Percentiles rank a stretch among this genome's conserved stretches.
Conservation (phyloP, 2,329 filamentous ascomycete species). For the Mycosphaerelloides madeirae region DNA sequence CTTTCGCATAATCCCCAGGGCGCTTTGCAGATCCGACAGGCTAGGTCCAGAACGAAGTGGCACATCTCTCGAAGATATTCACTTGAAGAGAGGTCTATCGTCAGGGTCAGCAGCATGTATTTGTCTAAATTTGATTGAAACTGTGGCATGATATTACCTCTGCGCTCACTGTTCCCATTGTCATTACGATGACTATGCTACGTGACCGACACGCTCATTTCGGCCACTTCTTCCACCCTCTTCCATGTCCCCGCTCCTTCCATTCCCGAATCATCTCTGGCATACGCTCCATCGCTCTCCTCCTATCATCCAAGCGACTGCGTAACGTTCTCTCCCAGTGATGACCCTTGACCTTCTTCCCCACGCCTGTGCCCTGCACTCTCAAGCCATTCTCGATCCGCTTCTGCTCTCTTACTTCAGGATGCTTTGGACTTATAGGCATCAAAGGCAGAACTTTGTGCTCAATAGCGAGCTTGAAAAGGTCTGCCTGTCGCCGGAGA, state of each 20-base stretch:
- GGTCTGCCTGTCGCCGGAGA: conserved; percentile 79
- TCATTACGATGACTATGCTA: too few species aligned
- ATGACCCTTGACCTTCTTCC: conserved; percentile 92
- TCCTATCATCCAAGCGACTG: conserved; percentile 77
- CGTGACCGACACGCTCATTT: conserved; percentile 35
- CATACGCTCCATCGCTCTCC: conserved; percentile 92
- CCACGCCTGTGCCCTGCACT: conserved; percentile 83
- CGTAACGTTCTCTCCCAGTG: conserved; percentile 83
- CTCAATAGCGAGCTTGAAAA: conserved; percentile 77
- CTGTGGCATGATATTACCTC: too few species aligned
- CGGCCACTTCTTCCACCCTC: conserved; percentile 71
- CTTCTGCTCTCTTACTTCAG: conserved; percentile 62
- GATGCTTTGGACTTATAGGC: conserved; percentile 32
- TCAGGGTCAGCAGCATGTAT: too few species aligned
- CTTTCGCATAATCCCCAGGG: too few species aligned
- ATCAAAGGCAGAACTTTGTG: conserved; percentile 36
- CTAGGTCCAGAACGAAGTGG: too few species aligned
- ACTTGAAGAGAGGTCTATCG: too few species aligned
- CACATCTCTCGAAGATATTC: too few species aligned
- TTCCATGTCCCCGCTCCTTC: conserved; percentile 82
- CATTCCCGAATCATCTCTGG: conserved; percentile 84
- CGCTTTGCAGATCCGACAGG: too few species aligned
- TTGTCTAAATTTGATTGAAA: too few species aligned
- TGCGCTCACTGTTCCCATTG: too few species aligned
- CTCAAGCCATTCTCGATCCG: conserved; percentile 73